Evolutionary conservation across 1,284 basidiomycete genomes (phyloP).

Genomic region (Trametes polyzona): DNA sequence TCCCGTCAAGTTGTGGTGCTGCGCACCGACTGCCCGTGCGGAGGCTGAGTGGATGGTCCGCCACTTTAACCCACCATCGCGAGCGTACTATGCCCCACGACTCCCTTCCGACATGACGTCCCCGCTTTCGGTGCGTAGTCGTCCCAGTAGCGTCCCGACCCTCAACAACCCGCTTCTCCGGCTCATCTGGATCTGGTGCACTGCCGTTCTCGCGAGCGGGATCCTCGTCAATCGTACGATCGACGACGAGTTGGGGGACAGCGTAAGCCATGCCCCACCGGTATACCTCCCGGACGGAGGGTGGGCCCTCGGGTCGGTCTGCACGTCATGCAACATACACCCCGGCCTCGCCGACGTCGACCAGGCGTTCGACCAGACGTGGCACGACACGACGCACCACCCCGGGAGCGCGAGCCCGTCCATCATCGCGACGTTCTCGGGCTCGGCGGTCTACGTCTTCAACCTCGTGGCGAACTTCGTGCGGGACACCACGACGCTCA

Average conservation of each 20-base stretch:
- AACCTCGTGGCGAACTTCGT: conserved; percentile 12
- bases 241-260: conserved; percentile 9
- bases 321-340: background rate
- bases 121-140: too few species aligned
- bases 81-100: too few species aligned
- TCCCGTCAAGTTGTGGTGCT: too few species aligned
- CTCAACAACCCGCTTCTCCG: too few species aligned
- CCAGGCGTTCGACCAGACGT: conserved; percentile 1
- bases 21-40: too few species aligned
- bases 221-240: conserved; percentile 10
- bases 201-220: background rate
- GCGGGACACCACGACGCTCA: background rate
- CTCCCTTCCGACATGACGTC: too few species aligned
- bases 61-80: too few species aligned
- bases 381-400: conserved; percentile 12
- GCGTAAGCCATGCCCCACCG: background rate
- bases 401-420: background rate
- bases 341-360: background rate
- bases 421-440: conserved; percentile 3
- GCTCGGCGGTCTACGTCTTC: conserved; percentile 17
- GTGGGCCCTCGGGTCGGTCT: conserved; percentile 1
- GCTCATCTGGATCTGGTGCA: too few species aligned
- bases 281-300: background rate
- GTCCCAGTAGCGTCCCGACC: too few species aligned
- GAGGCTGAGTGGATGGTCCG: too few species aligned